Evolutionary conservation across 371 early-diverging fungal genomes (phyloP).

Genomic region (Apophysomyces elegans): DNA sequence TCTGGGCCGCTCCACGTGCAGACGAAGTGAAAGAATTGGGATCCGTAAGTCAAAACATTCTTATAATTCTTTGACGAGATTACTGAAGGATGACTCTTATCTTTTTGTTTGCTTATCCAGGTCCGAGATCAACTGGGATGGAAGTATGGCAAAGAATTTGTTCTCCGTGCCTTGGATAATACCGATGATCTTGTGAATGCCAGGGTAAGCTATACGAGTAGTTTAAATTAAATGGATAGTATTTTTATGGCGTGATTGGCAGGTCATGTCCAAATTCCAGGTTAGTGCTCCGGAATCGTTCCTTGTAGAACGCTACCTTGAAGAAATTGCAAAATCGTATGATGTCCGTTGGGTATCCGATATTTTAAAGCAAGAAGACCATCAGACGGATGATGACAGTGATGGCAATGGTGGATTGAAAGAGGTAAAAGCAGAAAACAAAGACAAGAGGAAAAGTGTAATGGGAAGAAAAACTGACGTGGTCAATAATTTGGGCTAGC

Average conservation of each 20-base stretch:
- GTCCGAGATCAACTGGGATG: slow-evolving; percentile 78
- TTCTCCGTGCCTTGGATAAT: slow-evolving; percentile 76
- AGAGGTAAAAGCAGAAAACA: slow-evolving; percentile 19
- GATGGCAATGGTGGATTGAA: slow-evolving; percentile 23
- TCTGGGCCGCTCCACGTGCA: slow-evolving; percentile 85
- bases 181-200: slow-evolving; percentile 75
- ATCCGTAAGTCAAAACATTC: slow-evolving; percentile 38
- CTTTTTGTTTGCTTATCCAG: slow-evolving; percentile 15
- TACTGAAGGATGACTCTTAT: neutral
- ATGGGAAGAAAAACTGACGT: neutral
- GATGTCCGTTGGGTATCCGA: slow-evolving; percentile 74
- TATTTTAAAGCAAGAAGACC: slow-evolving; percentile 44
- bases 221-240: neutral
- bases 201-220: slow-evolving; percentile 53
- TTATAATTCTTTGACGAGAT: neutral
- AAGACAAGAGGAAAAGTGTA: neutral
- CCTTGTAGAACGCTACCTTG: slow-evolving; percentile 86
- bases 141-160: slow-evolving; percentile 88
- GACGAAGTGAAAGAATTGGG: slow-evolving; percentile 87
- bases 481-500: slow-evolving; percentile 5
- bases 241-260: slow-evolving; percentile 10
- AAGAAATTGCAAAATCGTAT: slow-evolving; percentile 86
- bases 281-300: slow-evolving; percentile 79
- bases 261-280: slow-evolving; percentile 83
- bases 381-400: slow-evolving; percentile 23